These are phyloP conservation scores for Geotrichum cucujoidarum DNA, from an alignment of 1,139 yeast species.

Conservation along the genomic window DNA sequence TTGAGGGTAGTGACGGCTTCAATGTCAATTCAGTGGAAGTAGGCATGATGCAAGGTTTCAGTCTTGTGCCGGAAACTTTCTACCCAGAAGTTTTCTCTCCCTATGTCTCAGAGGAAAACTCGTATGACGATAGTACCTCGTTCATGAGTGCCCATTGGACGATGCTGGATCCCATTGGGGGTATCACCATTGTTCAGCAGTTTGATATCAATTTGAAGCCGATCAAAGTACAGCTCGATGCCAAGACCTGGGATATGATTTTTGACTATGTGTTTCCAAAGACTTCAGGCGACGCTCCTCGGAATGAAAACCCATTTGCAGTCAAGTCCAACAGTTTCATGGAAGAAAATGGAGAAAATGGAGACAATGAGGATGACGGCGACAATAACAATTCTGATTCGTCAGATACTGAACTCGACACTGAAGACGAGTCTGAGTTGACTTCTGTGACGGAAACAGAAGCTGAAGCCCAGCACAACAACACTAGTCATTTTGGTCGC, in stretches of 20 bases:
- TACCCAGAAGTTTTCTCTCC: slow-evolving; percentile 75
- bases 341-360: neutral
- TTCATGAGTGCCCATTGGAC: slow-evolving; percentile 59
- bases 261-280: slow-evolving; percentile 64
- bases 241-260: slow-evolving; percentile 55
- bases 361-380: slow-evolving; percentile 6
- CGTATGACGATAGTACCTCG: slow-evolving; percentile 21
- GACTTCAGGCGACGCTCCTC: slow-evolving; percentile 29
- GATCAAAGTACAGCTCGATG: slow-evolving; percentile 66
- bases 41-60: slow-evolving; percentile 65
- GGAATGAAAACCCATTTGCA: slow-evolving; percentile 26
- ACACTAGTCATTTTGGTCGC: neutral
- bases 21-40: slow-evolving; percentile 58
- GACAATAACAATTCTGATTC: slow-evolving; percentile 9
- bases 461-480: neutral
- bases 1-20: slow-evolving; percentile 58
- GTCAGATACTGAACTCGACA: no score
- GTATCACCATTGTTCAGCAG: slow-evolving; percentile 62
- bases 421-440: neutral
- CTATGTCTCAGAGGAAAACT: slow-evolving; percentile 24
- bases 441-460: neutral
- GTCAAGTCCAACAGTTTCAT: neutral
- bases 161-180: slow-evolving; percentile 77
- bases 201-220: slow-evolving; percentile 56
- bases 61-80: slow-evolving; percentile 53